Evolutionary conservation across 805 yeast genomes (phyloP).

Genomic region (Candida nemodendra): DNA sequence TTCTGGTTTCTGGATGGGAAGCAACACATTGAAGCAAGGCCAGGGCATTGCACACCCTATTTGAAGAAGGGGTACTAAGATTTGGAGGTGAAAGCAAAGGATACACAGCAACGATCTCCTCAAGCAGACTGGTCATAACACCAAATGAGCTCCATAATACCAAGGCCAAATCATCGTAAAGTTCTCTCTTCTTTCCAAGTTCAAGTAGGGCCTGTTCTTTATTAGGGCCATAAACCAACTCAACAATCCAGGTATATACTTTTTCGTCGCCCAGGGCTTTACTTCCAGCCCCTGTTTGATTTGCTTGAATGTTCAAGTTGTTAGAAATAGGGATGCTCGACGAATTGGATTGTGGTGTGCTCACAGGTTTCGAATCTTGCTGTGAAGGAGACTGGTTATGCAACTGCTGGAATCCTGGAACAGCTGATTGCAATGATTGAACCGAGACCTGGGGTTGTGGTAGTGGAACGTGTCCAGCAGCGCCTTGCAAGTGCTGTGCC

Average conservation of each 20-base stretch:
- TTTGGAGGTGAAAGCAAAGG: conserved; percentile 87
- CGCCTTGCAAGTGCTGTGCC: conserved; percentile 15
- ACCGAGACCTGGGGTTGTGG: conserved; percentile 4
- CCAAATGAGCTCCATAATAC: conserved; percentile 96
- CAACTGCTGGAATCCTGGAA: conserved; percentile 19
- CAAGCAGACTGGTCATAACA: conserved; percentile 87
- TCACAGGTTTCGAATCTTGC: conserved; percentile 6
- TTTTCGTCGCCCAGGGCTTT: conserved; percentile 70
- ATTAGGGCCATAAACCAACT: conserved; percentile 84
- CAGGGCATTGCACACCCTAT: conserved; percentile 92
- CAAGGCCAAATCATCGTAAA: conserved; percentile 88
- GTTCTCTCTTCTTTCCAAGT: conserved; percentile 90
- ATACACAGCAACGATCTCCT: conserved; percentile 87
- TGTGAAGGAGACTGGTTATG: conserved; percentile 17
- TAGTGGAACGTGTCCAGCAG: conserved; percentile 14
- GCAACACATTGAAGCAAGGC: conserved; percentile 97
- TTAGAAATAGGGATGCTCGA: conserved; percentile 9
- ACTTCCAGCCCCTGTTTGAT: conserved; percentile 9
- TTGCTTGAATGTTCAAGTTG: conserved; percentile 1
- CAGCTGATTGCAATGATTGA: conserved; percentile 12
- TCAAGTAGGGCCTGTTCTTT: conserved; percentile 92
- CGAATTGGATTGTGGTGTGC: conserved; percentile 8
- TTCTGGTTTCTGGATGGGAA: conserved; percentile 87
- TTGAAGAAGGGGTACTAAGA: conserved; percentile 80
- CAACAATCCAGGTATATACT: conserved; percentile 86